phyloP scores from a whole-genome alignment of 2,329 filamentous ascomycete genomes.

The Huntiella omanensis region DNA sequence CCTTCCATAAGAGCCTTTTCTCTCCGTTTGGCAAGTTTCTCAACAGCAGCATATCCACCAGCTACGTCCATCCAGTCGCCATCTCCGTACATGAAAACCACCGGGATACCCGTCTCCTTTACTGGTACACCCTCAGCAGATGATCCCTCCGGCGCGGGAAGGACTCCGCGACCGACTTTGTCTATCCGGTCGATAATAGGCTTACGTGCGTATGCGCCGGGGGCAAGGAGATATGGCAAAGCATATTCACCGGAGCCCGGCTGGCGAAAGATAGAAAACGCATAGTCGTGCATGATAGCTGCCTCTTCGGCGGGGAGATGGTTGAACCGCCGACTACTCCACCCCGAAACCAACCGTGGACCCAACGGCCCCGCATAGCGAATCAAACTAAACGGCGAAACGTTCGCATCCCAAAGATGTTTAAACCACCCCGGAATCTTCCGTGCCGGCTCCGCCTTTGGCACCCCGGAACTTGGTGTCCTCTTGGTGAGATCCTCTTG shows the following conservation, averaged over 20 bases:
- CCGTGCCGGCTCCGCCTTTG: conserved; percentile 25
- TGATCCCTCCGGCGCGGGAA: conserved; percentile 17
- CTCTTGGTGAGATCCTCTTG: conserved; percentile 32
- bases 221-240: conserved; percentile 77
- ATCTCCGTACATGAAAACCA: conserved; percentile 92
- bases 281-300: conserved; percentile 75
- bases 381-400: conserved; percentile 84
- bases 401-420: conserved; percentile 92
- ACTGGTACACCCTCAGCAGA: conserved; percentile 13
- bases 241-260: conserved; percentile 87
- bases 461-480: conserved; percentile 15
- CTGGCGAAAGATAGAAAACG: conserved; percentile 85
- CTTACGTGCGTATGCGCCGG: conserved; percentile 75
- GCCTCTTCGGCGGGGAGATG: conserved; percentile 68
- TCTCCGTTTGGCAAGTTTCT: conserved; percentile 56
- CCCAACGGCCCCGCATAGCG: conserved; percentile 78
- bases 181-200: conserved; percentile 79
- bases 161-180: conserved; percentile 57
- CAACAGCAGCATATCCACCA: conserved; percentile 61
- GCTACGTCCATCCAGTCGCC: conserved; percentile 97
- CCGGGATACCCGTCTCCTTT: conserved; percentile 50
- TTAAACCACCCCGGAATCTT: conserved; percentile 66
- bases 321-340: conserved; percentile 83
- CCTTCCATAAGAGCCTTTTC: conserved; percentile 39
- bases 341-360: conserved; percentile 79